phyloP scores from a whole-genome alignment of 2,329 filamentous ascomycete species.

The Pochonia chlamydosporia region DNA sequence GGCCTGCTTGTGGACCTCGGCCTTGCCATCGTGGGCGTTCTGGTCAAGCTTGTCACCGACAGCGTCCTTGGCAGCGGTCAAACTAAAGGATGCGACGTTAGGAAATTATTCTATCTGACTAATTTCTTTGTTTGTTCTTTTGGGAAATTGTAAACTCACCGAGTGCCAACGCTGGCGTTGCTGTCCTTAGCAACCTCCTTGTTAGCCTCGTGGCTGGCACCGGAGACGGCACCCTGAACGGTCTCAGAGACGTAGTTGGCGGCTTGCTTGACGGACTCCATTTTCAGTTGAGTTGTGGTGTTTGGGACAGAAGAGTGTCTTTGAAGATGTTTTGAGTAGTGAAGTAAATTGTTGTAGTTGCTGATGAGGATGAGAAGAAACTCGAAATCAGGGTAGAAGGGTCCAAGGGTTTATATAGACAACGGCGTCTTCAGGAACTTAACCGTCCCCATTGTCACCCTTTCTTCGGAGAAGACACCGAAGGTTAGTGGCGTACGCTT shows the following conservation, averaged over 20 bases:
- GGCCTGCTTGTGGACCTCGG: conserved; percentile 34
- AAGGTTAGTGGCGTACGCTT: no score
- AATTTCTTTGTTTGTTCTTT: background rate
- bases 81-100: conserved; percentile 20
- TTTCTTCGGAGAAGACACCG: background rate
- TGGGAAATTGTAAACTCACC: conserved; percentile 32
- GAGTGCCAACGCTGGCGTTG: conserved; percentile 46
- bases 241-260: conserved; percentile 65
- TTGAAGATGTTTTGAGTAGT: background rate
- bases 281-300: conserved; percentile 27
- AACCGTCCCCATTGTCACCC: background rate
- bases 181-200: conserved; percentile 61
- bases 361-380: background rate
- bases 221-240: conserved; percentile 50
- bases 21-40: conserved; percentile 33
- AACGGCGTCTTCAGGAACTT: background rate
- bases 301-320: conserved; percentile 8
- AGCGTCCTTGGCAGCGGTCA: conserved; percentile 43
- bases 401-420: background rate
- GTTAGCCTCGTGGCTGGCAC: conserved; percentile 64
- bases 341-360: background rate
- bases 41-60: conserved; percentile 42
- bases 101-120: no score
- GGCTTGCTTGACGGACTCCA: conserved; percentile 53
- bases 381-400: background rate